A percentile compares a stretch with the other conserved stretches of the same genome.
phyloP scores from a whole-genome alignment of 257 asterid species.

The Striga asiatica region DNA sequence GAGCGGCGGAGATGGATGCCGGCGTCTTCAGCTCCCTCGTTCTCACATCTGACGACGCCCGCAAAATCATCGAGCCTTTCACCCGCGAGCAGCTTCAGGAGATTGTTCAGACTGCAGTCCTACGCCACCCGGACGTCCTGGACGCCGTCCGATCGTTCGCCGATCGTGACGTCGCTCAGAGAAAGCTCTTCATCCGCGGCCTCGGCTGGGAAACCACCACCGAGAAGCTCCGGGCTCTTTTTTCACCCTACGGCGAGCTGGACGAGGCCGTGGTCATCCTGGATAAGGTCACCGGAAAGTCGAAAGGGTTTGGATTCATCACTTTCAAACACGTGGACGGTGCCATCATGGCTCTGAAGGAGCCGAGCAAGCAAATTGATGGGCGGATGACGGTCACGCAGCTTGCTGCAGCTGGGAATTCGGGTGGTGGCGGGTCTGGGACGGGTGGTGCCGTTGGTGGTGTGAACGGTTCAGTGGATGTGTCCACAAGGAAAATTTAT shows the following conservation, averaged over 20 bases:
- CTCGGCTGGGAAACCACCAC: conserved; percentile 87
- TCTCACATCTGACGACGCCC: conserved; percentile 52
- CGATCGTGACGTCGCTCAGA: conserved; percentile 50
- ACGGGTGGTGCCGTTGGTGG: conserved; percentile 24
- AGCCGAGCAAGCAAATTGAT: conserved; percentile 76
- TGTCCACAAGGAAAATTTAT: conserved; percentile 65
- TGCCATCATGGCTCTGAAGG: conserved; percentile 62
- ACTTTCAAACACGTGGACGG: conserved; percentile 73
- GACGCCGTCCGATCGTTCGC: conserved; percentile 52
- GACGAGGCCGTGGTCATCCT: conserved; percentile 76
- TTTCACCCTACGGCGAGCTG: conserved; percentile 54
- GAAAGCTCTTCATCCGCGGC: conserved; percentile 84
- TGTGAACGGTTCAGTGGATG: conserved; percentile 39
- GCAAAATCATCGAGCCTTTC: conserved; percentile 51
- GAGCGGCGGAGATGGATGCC: conserved; percentile 26
- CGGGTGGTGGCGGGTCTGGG: conserved; percentile 39
- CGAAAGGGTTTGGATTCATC: conserved; percentile 71
- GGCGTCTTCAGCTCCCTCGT: conserved; percentile 26
- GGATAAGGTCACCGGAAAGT: conserved; percentile 67
- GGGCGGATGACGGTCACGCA: conserved; percentile 79
- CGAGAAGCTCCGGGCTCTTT: conserved; percentile 51
- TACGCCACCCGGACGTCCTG: conserved; percentile 62
- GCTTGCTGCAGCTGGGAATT: conserved; percentile 66
- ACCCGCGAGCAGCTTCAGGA: conserved; percentile 56
- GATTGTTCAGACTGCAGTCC: conserved; percentile 47